Evolutionary conservation across 805 yeast genomes (phyloP), one percentile per base, ranked within the genome.

Genomic region (Yamadazyma laniorum): DNA sequence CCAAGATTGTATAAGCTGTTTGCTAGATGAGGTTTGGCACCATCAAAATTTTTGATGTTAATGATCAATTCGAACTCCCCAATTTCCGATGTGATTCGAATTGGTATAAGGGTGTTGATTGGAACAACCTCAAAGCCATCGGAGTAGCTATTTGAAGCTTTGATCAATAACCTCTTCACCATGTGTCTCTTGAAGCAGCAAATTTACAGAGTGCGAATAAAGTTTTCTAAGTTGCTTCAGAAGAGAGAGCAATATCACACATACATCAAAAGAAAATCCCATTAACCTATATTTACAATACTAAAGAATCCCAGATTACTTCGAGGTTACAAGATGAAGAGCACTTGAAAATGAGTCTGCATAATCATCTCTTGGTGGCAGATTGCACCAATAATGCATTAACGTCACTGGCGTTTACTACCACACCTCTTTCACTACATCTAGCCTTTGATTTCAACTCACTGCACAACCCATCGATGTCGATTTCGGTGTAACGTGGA

Each of bases 401-500:
- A 19, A 93, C 91, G 56, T 91, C 97, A 25, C 72, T 65, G 40
- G 84, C 82, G 44, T 85, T 81, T 21, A 93, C 79, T 21, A 93
- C 95, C 22, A 85, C 97, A 13, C 99, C 99, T 39, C 73, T 67
- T 55, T 91, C 97, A 11, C 95, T 83, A 67, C 99, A 93, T 63
- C 88, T 89, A 8, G 98, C 99, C 73, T 91, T 93, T 26, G 81
- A 63, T 63, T 91, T 85, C 56, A 93, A 73, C 65, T 93, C 99
- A 30, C 67, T 58, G 72, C 99, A 93, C 58, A 93, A 74, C 2
- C 96, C 95, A 56, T 91, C 97, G 48, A 93, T 90, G 60, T 93
- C 99, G 37, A 93, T 72, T 43, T 90, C 96, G 4, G 93, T 80
- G 61, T 90, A 93, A 56, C 84, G 79, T 23, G 99, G 98, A 70